Percentiles rank a stretch among this genome's conserved stretches.
phyloP scores from a whole-genome alignment of 768 basidiomycete genomes.

The Lyophyllum shimeji region DNA sequence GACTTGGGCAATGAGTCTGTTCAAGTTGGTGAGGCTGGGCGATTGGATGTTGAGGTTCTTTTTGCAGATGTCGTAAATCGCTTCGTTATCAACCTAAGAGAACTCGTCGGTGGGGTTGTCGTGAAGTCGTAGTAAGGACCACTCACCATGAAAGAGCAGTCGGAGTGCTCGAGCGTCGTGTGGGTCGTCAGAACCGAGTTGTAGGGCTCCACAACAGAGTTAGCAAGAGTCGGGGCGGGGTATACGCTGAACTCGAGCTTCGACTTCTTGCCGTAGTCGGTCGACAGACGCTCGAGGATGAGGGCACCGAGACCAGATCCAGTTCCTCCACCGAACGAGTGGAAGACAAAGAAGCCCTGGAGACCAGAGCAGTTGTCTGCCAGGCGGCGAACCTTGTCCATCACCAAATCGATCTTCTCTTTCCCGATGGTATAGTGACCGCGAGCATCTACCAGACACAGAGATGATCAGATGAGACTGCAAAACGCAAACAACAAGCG shows the following conservation, averaged over 20 bases:
- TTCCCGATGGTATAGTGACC: constrained; percentile 99
- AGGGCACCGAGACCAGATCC: constrained; percentile 98
- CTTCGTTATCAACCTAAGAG: constrained; percentile 78
- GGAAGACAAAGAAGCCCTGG: constrained; percentile 99
- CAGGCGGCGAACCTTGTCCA: constrained; percentile 93
- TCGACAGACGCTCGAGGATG: constrained; percentile 91
- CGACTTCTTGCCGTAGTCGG: constrained; percentile 98
- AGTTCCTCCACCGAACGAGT: constrained; percentile 99
- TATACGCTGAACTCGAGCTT: constrained; percentile 98
- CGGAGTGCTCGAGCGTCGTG: constrained; percentile 97
- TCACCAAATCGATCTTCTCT: constrained; percentile 93
- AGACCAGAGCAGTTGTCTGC: constrained; percentile 96
- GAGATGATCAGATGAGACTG: constrained; percentile 2
- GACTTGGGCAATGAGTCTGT: constrained; percentile 96
- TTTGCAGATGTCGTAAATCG: constrained; percentile 99
- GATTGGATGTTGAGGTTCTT: constrained; percentile 82
- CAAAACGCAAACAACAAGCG: constrained; percentile 13
- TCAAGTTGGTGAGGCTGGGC: constrained; percentile 92
- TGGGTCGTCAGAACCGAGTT: constrained; percentile 97
- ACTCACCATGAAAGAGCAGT: constrained; percentile 97
- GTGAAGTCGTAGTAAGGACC: background rate
- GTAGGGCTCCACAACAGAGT: constrained; percentile 97
- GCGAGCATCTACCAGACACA: constrained; percentile 71
- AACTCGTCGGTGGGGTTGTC: constrained; percentile 5
- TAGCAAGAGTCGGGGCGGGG: constrained; percentile 89